Evolutionary conservation across 306 rosid species (phyloP), one percentile per base, ranked within the genome.

Genomic region (Medicago arabica): DNA sequence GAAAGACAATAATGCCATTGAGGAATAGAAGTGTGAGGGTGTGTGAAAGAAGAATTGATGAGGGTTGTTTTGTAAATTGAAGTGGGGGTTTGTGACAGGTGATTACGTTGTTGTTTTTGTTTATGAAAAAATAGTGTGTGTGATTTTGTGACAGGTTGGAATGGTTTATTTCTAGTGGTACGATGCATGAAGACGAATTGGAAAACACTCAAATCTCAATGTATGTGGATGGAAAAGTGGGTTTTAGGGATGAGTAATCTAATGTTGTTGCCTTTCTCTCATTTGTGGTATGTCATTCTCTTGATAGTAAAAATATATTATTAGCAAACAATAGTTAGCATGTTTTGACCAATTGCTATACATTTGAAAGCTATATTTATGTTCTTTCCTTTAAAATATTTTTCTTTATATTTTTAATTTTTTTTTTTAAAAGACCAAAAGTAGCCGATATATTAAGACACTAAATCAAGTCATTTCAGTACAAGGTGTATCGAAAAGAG

Each of bases 1-100:
- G 16, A 57, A 80, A 88, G 78, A 90, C 93, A 1, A 47, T 31
- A 73, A 78, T 73, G 55, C 19, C 67, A 54, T 9, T 1, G 38
- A 1, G 4, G 44, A 53, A 19, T 61, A 4, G 12, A 4, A 6
- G 0, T 55, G 15, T 17, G 2, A 53, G 25, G 0, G 9, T 17
- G 14, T 2, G 9, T 2, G 0, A 19, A 8, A 1, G 6, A 25
- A 51, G 8, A 60, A 39, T 9, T 4, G 38, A 1, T 1, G 39
- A 46, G 81, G 85, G 75, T 71, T 1, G 13, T 25, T 34, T 34
- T 23, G 82, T 67, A 82, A 81, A 71, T 75, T 69, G 2, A 38
- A 0, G 50, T 11, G 66, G 13, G 13, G 8, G n/a, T 34, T 17
- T 41, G 23, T 72, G 40, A 59, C 36, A 63, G 66, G 66, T 49